Percentiles rank a stretch among this genome's conserved stretches.
phyloP scores from a whole-genome alignment of 306 rosid species.

The Hippophae rhamnoides region DNA sequence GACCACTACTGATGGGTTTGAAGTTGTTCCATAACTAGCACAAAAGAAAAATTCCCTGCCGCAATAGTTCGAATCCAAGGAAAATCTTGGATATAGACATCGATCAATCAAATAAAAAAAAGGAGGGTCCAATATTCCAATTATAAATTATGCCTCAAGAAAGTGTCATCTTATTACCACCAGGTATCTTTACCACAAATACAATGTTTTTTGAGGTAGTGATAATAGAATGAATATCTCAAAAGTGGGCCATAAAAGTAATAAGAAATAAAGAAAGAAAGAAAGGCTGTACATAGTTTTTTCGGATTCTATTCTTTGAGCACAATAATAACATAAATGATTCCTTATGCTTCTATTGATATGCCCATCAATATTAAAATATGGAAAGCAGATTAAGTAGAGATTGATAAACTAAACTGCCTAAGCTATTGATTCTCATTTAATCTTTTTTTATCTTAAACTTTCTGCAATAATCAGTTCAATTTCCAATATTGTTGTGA shows the following conservation, averaged over 20 bases:
- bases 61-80: constrained; percentile 23
- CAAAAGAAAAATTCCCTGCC: constrained; percentile 3
- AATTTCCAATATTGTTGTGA: no score
- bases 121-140: constrained; percentile 15
- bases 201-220: constrained; percentile 25
- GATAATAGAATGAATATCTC: constrained; percentile 32
- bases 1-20: no score
- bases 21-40: constrained; percentile 4
- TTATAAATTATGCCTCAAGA: constrained; percentile 20
- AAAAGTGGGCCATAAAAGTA: constrained; percentile 38
- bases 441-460: neutral
- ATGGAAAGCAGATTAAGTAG: neutral
- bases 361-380: constrained; percentile 41
- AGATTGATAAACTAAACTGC: constrained; percentile 1
- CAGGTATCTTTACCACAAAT: constrained; percentile 20
- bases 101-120: constrained; percentile 16
- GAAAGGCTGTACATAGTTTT: neutral
- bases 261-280: constrained; percentile 10
- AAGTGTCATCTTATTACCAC: constrained; percentile 16
- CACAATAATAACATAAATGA: constrained; percentile 23
- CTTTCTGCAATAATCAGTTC: no score
- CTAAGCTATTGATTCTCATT: neutral
- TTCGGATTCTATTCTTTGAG: constrained; percentile 39
- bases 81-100: constrained; percentile 9
- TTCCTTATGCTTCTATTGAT: constrained; percentile 9